Conservation (phyloP, 1,139 yeast species). For the Keqinozyma sinolaborantium region DNA sequence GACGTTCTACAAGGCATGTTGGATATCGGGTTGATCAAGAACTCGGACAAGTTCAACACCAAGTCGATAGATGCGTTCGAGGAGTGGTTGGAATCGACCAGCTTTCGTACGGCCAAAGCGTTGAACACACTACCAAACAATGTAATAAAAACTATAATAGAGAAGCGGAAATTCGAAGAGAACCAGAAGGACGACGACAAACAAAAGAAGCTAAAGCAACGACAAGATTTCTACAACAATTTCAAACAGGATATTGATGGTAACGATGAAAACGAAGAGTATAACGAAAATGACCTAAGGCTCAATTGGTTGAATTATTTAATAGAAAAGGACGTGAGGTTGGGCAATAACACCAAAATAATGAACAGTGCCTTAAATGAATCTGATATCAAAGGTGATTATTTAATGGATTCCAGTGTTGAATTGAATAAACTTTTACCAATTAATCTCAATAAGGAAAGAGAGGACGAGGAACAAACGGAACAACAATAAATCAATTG, state of each 20-base stretch:
- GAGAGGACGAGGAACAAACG: too few species aligned
- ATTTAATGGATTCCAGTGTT: conserved; percentile 8
- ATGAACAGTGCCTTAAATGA: conserved; percentile 24
- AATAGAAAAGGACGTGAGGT: conserved; percentile 41
- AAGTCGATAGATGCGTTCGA: conserved; percentile 35
- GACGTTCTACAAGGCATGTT: conserved; percentile 64
- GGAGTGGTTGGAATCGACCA: conserved; percentile 34
- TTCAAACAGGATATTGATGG: conserved; percentile 22
- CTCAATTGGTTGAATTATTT: conserved; percentile 40
- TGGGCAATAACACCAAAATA: conserved; percentile 41
- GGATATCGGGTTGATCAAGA: conserved; percentile 43
- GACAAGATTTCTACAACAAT: conserved; percentile 41
- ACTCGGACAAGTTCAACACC: conserved; percentile 26
- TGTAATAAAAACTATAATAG: conserved; percentile 32
- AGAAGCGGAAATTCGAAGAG: conserved; percentile 31
- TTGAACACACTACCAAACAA: conserved; percentile 31
- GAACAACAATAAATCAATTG: too few species aligned
- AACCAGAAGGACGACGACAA: conserved; percentile 26
- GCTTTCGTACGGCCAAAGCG: conserved; percentile 19
- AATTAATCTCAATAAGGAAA: conserved; percentile 4
- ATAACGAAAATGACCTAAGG: conserved; percentile 31
- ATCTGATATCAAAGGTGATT: conserved; percentile 8
- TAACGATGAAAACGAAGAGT: conserved; percentile 23
- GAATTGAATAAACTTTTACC: conserved; percentile 11
- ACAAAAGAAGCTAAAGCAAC: conserved; percentile 20